Percentiles rank a stretch among this genome's conserved stretches.
phyloP scores from a whole-genome alignment of 179 eudicot species.

The Silene noctiflora region DNA sequence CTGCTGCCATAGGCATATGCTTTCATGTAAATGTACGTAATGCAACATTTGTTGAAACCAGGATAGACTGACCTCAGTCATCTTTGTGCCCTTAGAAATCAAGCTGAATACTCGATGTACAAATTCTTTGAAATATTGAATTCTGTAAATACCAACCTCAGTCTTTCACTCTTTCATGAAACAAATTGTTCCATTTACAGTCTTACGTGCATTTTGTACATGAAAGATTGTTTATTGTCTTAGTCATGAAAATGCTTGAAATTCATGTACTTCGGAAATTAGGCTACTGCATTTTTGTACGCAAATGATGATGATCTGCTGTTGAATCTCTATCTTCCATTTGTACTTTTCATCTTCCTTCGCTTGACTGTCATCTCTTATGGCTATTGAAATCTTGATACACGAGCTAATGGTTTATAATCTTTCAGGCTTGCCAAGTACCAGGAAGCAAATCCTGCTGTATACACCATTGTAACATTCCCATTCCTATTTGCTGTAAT shows the following conservation, averaged over 20 bases:
- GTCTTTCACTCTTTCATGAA: neutral
- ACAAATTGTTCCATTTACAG: neutral
- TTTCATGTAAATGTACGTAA: neutral
- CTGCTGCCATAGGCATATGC: neutral
- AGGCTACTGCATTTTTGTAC: neutral
- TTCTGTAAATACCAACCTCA: neutral
- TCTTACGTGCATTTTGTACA: neutral
- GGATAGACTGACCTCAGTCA: neutral
- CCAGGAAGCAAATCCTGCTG: constrained; percentile 97
- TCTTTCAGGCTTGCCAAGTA: constrained; percentile 80
- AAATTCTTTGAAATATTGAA: too few species aligned
- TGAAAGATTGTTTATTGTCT: neutral
- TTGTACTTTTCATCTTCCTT: neutral
- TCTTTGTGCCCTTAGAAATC: neutral
- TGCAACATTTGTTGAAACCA: neutral
- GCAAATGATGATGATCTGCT: neutral
- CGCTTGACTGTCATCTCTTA: neutral
- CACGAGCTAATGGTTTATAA: neutral
- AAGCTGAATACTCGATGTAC: neutral
- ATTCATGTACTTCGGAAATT: neutral
- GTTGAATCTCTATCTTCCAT: neutral
- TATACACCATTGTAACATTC: constrained; percentile 76
- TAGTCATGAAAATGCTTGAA: neutral
- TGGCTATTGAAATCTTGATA: neutral
- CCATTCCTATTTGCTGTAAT: constrained; percentile 98